Evolutionary conservation across 176 grass and related monocot genomes (phyloP).

Genomic region (Carex littledalei): DNA sequence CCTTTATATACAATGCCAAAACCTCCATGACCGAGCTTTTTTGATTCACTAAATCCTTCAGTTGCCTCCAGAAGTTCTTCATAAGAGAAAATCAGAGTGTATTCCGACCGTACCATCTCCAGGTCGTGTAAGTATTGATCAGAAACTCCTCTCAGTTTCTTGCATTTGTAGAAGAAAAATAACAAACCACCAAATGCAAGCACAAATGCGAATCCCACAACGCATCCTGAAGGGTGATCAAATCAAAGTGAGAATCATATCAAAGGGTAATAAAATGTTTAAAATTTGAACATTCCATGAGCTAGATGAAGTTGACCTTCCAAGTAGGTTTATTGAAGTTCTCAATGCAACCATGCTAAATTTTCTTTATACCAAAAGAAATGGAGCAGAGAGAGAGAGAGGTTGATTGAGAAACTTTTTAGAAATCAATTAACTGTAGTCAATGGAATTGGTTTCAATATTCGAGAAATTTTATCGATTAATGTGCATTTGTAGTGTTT

Average conservation of each 20-base stretch:
- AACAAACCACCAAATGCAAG: neutral
- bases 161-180: constrained; percentile 24
- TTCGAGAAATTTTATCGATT: too few species aligned
- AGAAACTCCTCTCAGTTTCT: constrained; percentile 39
- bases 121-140: constrained; percentile 32
- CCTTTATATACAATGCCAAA: constrained; percentile 90
- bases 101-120: constrained; percentile 31
- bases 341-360: too few species aligned
- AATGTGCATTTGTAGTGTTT: too few species aligned
- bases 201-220: neutral
- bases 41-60: constrained; percentile 51
- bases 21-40: constrained; percentile 75
- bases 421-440: neutral
- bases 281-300: too few species aligned
- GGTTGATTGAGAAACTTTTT: neutral
- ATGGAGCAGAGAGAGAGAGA: too few species aligned
- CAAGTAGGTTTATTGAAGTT: too few species aligned
- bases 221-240: too few species aligned
- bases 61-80: constrained; percentile 74
- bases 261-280: too few species aligned
- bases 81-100: constrained; percentile 61
- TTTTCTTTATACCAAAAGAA: too few species aligned
- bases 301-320: too few species aligned
- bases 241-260: too few species aligned
- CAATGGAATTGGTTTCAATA: too few species aligned